Percentiles rank a stretch among this genome's conserved stretches.
Evolutionary conservation across 257 asterid genomes (phyloP).

Genomic region (Solanum sejunctum): DNA sequence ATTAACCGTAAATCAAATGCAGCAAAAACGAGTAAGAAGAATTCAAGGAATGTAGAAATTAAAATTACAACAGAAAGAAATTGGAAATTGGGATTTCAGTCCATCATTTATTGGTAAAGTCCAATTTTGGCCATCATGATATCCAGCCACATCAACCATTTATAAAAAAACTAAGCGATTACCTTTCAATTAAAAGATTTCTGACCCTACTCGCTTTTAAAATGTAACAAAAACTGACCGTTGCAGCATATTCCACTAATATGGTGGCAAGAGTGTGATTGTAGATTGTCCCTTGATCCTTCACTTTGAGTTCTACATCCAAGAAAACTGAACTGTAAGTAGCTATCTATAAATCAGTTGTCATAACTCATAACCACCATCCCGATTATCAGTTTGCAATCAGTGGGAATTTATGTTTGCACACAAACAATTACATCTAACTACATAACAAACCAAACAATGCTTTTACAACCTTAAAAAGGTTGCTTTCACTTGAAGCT

Average conservation of each 20-base stretch:
- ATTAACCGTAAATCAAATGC: background rate
- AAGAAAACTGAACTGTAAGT: background rate
- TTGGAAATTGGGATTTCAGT: background rate
- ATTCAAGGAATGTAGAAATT: background rate
- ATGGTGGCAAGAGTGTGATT: slow-evolving; percentile 76
- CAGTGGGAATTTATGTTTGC: background rate
- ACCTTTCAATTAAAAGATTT: background rate
- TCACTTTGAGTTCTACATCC: slow-evolving; percentile 52
- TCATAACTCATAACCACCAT: background rate
- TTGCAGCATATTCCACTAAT: slow-evolving; percentile 87
- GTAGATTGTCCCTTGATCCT: slow-evolving; percentile 24
- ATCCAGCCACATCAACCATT: background rate
- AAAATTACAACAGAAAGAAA: background rate
- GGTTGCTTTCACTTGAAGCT: background rate
- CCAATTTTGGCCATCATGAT: background rate
- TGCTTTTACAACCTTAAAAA: background rate
- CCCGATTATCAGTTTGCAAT: background rate
- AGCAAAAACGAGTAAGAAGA: background rate
- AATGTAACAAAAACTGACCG: slow-evolving; percentile 38
- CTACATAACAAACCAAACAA: background rate
- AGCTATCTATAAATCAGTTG: background rate
- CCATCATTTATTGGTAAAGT: background rate
- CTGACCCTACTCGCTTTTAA: background rate
- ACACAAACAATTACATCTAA: background rate
- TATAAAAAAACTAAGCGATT: background rate